A percentile compares a stretch with the other conserved stretches of the same genome.
Conservation (phyloP, 805 yeast genomes). For the Kluyveromyces nonfermentans region DNA sequence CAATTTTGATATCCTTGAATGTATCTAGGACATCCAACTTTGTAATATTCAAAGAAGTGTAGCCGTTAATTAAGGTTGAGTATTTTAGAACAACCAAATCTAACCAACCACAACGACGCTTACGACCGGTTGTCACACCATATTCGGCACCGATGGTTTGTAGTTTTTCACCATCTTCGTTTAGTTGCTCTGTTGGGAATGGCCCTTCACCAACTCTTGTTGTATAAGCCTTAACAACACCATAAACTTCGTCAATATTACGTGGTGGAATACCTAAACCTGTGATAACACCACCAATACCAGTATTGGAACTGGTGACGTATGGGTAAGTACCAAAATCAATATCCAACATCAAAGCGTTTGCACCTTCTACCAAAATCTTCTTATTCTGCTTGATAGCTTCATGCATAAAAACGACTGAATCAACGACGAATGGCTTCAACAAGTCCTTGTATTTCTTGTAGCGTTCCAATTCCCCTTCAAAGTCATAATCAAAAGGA, state of each 20-base stretch:
- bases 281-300: slow-evolving; percentile 96
- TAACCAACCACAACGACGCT: slow-evolving; percentile 99
- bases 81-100: slow-evolving; percentile 91
- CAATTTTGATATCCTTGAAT: slow-evolving; percentile 81
- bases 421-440: slow-evolving; percentile 89
- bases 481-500: slow-evolving; percentile 78
- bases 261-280: slow-evolving; percentile 96
- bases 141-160: slow-evolving; percentile 90
- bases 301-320: slow-evolving; percentile 92
- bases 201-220: slow-evolving; percentile 99
- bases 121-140: slow-evolving; percentile 98
- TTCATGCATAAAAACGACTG: slow-evolving; percentile 71
- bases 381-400: slow-evolving; percentile 73
- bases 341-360: slow-evolving; percentile 93
- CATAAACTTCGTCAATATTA: slow-evolving; percentile 69
- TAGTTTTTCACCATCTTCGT: slow-evolving; percentile 73
- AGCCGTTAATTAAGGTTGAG: slow-evolving; percentile 87
- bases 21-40: slow-evolving; percentile 91
- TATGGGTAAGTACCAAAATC: slow-evolving; percentile 98
- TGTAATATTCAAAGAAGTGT: slow-evolving; percentile 89
- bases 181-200: slow-evolving; percentile 95
- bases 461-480: slow-evolving; percentile 70
- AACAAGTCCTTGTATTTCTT: slow-evolving; percentile 62
- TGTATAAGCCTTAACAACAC: slow-evolving; percentile 97
- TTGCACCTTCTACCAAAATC: slow-evolving; percentile 94